These are phyloP conservation scores for Echinosophora koreensis DNA, from an alignment of 306 rosid species.

Conservation along the genomic window DNA sequence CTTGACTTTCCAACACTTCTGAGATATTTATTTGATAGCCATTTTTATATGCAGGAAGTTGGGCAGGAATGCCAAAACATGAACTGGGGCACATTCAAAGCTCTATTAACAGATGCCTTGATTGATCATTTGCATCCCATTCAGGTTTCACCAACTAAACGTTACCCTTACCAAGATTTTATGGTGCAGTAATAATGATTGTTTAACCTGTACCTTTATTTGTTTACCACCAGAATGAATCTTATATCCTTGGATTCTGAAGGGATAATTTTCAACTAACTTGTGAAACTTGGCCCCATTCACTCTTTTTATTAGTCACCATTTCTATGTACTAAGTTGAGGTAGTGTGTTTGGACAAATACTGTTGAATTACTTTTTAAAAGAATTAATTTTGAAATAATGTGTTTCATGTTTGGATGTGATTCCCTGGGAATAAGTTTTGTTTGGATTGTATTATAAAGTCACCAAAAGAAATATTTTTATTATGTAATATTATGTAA, in stretches of 20 bases:
- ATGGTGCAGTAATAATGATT: constrained; percentile 28
- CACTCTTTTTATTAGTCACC: not conserved
- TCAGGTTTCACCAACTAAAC: constrained; percentile 66
- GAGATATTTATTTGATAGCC: constrained; percentile 23
- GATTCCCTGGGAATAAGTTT: too few relatives aligned
- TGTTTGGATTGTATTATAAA: too few relatives aligned
- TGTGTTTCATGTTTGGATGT: too few relatives aligned
- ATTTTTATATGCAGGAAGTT: constrained; percentile 73
- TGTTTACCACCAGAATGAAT: constrained; percentile 3
- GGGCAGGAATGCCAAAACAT: constrained; percentile 74
- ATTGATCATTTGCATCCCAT: constrained; percentile 87
- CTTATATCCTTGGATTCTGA: not conserved
- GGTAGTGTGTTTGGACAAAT: constrained; percentile 11
- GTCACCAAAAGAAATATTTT: too few relatives aligned
- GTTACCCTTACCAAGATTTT: constrained; percentile 39
- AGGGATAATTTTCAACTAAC: constrained; percentile 10
- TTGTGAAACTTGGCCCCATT: not conserved
- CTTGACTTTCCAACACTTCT: constrained; percentile 27
- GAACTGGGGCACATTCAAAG: constrained; percentile 95
- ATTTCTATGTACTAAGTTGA: constrained; percentile 7
- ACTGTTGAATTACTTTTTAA: not conserved
- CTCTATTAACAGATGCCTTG: constrained; percentile 75
- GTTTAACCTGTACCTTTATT: constrained; percentile 26
- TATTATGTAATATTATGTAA: too few relatives aligned
- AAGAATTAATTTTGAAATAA: too few relatives aligned